Evolutionary conservation across 495 filamentous ascomycete genomes (phyloP).

Genomic region (Polyplosphaeria fusca): DNA sequence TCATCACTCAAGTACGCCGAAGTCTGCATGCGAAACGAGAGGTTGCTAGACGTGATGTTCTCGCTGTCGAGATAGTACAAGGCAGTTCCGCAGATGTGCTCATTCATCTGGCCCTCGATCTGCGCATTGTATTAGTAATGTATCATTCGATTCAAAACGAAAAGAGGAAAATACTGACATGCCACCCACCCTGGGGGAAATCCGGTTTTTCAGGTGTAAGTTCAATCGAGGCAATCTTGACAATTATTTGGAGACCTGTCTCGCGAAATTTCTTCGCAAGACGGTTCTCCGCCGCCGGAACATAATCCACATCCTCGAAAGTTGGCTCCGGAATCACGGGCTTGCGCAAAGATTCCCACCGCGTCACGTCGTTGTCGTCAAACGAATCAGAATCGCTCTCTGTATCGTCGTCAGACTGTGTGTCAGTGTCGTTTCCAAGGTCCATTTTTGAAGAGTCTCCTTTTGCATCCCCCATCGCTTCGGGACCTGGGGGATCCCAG

Average conservation of each 20-base stretch:
- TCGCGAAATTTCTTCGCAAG: constrained; percentile 16
- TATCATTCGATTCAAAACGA: neutral
- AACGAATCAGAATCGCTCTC: neutral
- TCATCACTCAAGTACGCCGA: constrained; percentile 2
- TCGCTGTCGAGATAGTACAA: constrained; percentile 51
- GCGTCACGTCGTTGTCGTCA: constrained; percentile 15
- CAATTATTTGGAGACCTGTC: constrained; percentile 56
- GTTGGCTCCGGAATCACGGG: constrained; percentile 15
- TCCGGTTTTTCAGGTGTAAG: constrained; percentile 56
- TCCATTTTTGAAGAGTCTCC: too few species aligned
- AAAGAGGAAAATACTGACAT: constrained; percentile 12
- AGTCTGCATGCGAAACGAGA: constrained; percentile 47
- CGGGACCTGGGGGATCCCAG: constrained; percentile 15
- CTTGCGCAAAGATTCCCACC: constrained; percentile 17
- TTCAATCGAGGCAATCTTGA: constrained; percentile 61
- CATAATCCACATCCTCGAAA: constrained; percentile 19
- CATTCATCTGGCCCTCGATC: constrained; percentile 36
- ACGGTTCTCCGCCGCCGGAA: neutral
- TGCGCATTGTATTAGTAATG: neutral
- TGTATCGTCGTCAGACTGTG: neutral
- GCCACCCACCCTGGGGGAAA: constrained; percentile 50
- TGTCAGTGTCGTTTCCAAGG: constrained; percentile 1
- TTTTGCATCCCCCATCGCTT: too few species aligned
- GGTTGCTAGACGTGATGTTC: constrained; percentile 56
- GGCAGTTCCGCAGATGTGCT: constrained; percentile 39